phyloP scores from a whole-genome alignment of 1,284 basidiomycete genomes.

The Coniferiporia sulphurascens region DNA sequence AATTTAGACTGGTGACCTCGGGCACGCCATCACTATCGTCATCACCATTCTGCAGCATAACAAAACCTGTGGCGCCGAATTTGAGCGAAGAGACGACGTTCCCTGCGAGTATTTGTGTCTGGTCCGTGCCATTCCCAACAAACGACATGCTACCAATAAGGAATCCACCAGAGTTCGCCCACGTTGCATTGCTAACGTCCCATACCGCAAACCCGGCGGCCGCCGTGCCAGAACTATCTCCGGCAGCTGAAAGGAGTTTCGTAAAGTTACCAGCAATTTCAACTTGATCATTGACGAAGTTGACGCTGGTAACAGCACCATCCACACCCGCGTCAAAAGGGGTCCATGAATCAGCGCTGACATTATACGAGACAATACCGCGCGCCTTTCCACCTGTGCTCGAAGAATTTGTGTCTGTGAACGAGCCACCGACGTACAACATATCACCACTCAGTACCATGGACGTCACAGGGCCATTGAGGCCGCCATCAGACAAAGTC shows the following conservation, averaged over 20 bases:
- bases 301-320: slow-evolving; percentile 64
- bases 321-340: slow-evolving; percentile 74
- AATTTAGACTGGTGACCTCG: slow-evolving; percentile 50
- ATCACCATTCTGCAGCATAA: slow-evolving; percentile 64
- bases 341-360: slow-evolving; percentile 63
- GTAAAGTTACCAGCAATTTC: slow-evolving; percentile 78
- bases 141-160: slow-evolving; percentile 72
- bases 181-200: slow-evolving; percentile 58
- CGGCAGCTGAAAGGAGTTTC: slow-evolving; percentile 38
- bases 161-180: slow-evolving; percentile 73
- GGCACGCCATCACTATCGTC: slow-evolving; percentile 41
- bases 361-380: slow-evolving; percentile 75
- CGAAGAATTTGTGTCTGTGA: slow-evolving; percentile 61
- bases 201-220: slow-evolving; percentile 76
- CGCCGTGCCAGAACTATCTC: slow-evolving; percentile 32
- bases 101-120: slow-evolving; percentile 60
- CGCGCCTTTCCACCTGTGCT: slow-evolving; percentile 50
- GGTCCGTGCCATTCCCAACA: slow-evolving; percentile 45
- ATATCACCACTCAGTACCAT: slow-evolving; percentile 54
- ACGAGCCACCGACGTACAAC: slow-evolving; percentile 84
- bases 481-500: slow-evolving; percentile 53
- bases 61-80: slow-evolving; percentile 69
- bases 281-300: slow-evolving; percentile 47
- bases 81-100: slow-evolving; percentile 48
- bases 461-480: slow-evolving; percentile 74